Conservation (phyloP, 305 asterid species). For the Galium porrigens region DNA sequence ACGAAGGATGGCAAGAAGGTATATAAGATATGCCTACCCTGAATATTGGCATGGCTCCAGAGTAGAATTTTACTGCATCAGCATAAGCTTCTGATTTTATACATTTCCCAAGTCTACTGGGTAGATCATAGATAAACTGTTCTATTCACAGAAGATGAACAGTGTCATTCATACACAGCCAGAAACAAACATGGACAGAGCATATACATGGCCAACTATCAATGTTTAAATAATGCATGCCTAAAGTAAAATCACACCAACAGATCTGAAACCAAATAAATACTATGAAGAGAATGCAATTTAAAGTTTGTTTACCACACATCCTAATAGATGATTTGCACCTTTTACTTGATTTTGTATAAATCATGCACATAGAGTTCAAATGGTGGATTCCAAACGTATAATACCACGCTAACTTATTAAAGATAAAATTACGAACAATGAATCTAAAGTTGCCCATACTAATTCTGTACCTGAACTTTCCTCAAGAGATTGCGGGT, state of each 20-base stretch:
- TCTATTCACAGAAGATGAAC: constrained; percentile 34
- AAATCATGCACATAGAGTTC: background rate
- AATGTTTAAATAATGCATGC: constrained; percentile 14
- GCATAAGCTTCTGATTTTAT: constrained; percentile 84
- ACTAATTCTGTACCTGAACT: constrained; percentile 54
- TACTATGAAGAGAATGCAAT: background rate
- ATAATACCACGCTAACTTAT: background rate
- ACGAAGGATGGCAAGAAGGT: background rate
- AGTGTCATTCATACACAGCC: constrained; percentile 26
- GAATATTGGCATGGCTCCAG: constrained; percentile 90
- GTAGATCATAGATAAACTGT: constrained; percentile 95
- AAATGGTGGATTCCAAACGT: background rate
- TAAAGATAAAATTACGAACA: background rate
- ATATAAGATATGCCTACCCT: constrained; percentile 32
- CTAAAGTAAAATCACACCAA: background rate
- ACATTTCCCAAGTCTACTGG: constrained; percentile 76
- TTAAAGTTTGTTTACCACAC: background rate
- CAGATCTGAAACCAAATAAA: background rate
- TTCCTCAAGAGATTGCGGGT: constrained; percentile 82
- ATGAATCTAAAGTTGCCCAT: background rate
- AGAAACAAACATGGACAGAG: constrained; percentile 12
- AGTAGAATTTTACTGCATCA: constrained; percentile 83
- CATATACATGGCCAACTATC: constrained; percentile 20
- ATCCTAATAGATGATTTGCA: background rate
- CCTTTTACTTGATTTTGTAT: background rate